phyloP scores from a whole-genome alignment of 2,329 filamentous ascomycete genomes.

The Aspergillus transmontanensis region DNA sequence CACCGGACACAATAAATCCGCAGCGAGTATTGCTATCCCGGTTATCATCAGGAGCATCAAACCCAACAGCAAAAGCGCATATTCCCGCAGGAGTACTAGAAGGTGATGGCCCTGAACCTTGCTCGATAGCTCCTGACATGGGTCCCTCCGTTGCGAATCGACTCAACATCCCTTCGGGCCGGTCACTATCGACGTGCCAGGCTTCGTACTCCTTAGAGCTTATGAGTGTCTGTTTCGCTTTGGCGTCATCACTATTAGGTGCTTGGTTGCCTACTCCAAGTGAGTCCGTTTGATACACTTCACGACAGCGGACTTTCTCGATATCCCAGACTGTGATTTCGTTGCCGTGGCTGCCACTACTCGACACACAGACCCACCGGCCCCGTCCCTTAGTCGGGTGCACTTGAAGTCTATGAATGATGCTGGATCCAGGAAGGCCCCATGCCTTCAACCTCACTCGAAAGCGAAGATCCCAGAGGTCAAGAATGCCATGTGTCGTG shows the following conservation, averaged over 20 bases:
- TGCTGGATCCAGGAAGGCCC: constrained; percentile 78
- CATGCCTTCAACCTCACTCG: constrained; percentile 82
- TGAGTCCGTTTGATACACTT: constrained; percentile 73
- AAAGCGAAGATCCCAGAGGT: constrained; percentile 97
- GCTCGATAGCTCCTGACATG: constrained; percentile 60
- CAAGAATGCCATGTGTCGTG: constrained; percentile 88
- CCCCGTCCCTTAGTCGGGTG: constrained; percentile 78
- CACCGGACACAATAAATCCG: constrained; percentile 83
- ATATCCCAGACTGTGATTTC: constrained; percentile 96
- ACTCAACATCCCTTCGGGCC: constrained; percentile 80
- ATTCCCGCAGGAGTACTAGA: constrained; percentile 54
- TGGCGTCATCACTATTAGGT: constrained; percentile 45
- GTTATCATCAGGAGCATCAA: constrained; percentile 69
- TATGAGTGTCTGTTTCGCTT: constrained; percentile 22
- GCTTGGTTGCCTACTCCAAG: constrained; percentile 20
- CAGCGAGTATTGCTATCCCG: constrained; percentile 60
- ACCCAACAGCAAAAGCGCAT: constrained; percentile 72
- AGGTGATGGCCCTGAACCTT: constrained; percentile 32
- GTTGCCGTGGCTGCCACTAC: constrained; percentile 75
- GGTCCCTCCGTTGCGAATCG: constrained; percentile 67
- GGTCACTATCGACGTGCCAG: constrained; percentile 88
- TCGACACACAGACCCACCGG: constrained; percentile 84
- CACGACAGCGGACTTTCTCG: constrained; percentile 83
- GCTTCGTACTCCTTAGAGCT: constrained; percentile 69
- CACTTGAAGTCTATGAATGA: constrained; percentile 77